Evolutionary conservation across 257 asterid species (phyloP).

Genomic region (Nicotiana tabacum): DNA sequence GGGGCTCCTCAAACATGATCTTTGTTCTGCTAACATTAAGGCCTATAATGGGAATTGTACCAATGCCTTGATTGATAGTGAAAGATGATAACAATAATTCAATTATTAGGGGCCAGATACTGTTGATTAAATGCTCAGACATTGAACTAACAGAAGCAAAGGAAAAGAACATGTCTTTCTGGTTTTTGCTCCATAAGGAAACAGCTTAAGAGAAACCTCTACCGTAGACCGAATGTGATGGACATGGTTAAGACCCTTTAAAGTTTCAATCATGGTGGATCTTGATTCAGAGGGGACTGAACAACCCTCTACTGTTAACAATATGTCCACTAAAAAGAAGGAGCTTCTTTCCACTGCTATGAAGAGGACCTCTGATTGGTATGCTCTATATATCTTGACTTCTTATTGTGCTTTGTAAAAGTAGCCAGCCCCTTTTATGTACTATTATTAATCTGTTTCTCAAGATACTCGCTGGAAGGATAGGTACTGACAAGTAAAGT

Average conservation of each 20-base stretch:
- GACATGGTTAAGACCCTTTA: constrained; percentile 1
- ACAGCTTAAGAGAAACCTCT: neutral
- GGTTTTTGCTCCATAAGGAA: neutral
- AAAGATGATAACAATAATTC: neutral
- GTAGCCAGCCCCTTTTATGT: neutral
- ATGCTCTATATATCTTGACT: neutral
- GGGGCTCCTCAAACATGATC: neutral
- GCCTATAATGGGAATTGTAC: constrained; percentile 26
- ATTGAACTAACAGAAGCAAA: neutral
- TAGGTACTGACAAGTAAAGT: neutral
- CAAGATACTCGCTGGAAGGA: neutral
- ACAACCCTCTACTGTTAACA: constrained; percentile 10
- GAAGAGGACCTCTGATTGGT: constrained; percentile 92
- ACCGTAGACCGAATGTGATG: neutral
- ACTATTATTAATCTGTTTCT: neutral
- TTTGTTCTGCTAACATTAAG: neutral
- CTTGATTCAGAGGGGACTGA: constrained; percentile 24
- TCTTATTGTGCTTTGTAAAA: neutral
- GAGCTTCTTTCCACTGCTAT: constrained; percentile 65
- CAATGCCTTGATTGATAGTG: constrained; percentile 11
- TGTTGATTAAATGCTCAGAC: neutral
- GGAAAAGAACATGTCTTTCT: constrained; percentile 9
- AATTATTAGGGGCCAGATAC: constrained; percentile 12
- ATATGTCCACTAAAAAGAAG: constrained; percentile 56
- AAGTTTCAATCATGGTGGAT: constrained; percentile 19